Percentiles rank a stretch among this genome's conserved stretches.
Evolutionary conservation across 176 grass and related monocot species (phyloP).

Genomic region (Carex kokanica): DNA sequence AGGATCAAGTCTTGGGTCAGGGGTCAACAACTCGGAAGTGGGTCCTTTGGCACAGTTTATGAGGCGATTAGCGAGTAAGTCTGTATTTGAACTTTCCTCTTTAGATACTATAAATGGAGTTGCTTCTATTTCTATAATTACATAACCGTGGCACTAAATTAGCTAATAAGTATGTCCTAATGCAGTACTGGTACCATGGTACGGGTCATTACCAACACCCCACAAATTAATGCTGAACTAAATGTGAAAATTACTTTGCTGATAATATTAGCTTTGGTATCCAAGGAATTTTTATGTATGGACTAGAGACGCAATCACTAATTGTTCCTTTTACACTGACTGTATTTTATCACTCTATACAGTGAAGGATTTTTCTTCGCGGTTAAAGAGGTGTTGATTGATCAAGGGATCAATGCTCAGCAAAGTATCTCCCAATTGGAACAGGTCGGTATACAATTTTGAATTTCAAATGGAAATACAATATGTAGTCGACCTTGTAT

Average conservation of each 20-base stretch:
- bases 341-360: slow-evolving; percentile 32
- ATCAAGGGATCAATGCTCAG: slow-evolving; percentile 68
- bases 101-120: neutral
- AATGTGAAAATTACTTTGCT: neutral
- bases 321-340: slow-evolving; percentile 2
- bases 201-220: neutral
- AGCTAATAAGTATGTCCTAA: neutral
- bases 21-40: slow-evolving; percentile 69
- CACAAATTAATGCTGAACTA: neutral
- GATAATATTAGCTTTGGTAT: neutral
- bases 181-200: neutral
- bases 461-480: slow-evolving; percentile 5
- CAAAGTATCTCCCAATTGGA: slow-evolving; percentile 81
- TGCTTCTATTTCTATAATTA: slow-evolving; percentile 11
- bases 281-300: neutral
- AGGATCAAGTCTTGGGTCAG: slow-evolving; percentile 79
- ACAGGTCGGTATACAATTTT: slow-evolving; percentile 53
- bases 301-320: neutral
- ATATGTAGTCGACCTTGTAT: slow-evolving; percentile 18
- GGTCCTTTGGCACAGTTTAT: slow-evolving; percentile 85
- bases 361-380: slow-evolving; percentile 96
- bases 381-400: slow-evolving; percentile 99
- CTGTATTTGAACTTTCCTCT: neutral
- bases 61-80: slow-evolving; percentile 99
- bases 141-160: neutral